Conservation (phyloP, 352 stramenopile genomes). For the Halophytophthora polymorphica region DNA sequence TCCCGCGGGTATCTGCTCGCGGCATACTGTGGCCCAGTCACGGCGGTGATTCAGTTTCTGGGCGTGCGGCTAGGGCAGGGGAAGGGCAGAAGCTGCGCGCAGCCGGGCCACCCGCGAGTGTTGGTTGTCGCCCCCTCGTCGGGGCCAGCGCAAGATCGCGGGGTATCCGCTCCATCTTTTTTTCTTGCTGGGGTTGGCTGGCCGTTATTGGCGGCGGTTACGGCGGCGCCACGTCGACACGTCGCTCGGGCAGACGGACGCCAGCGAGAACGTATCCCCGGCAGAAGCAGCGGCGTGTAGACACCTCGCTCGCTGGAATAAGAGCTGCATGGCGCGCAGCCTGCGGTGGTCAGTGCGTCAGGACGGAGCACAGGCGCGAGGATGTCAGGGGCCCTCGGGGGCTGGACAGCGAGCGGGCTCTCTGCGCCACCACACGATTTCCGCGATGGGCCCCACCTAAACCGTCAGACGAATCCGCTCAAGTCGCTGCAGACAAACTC, state of each 20-base stretch:
- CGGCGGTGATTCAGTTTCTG: constrained; percentile 24
- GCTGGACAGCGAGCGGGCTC: not conserved
- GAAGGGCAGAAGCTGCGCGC: constrained; percentile 3
- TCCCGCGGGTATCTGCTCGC: not conserved
- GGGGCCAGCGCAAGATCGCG: not conserved
- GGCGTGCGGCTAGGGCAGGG: constrained; percentile 6
- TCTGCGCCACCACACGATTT: constrained; percentile 1
- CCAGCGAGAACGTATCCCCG: no score
- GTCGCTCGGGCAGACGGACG: no score
- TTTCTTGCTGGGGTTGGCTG: not conserved
- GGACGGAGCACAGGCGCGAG: not conserved
- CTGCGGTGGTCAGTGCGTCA: no score
- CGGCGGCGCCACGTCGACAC: not conserved
- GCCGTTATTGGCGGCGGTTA: not conserved
- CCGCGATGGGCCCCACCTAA: not conserved
- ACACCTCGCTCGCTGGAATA: no score
- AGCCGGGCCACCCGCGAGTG: not conserved
- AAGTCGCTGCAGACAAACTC: no score
- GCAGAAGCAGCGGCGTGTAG: no score
- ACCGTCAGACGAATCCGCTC: not conserved
- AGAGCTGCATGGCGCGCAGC: no score
- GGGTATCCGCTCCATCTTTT: not conserved
- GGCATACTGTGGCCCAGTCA: not conserved
- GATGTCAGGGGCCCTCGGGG: not conserved
- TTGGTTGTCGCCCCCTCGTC: constrained; percentile 3